These are phyloP conservation scores for Cercospora sp. DNA, from an alignment of 2,329 filamentous ascomycete species.

Conservation along the genomic window DNA sequence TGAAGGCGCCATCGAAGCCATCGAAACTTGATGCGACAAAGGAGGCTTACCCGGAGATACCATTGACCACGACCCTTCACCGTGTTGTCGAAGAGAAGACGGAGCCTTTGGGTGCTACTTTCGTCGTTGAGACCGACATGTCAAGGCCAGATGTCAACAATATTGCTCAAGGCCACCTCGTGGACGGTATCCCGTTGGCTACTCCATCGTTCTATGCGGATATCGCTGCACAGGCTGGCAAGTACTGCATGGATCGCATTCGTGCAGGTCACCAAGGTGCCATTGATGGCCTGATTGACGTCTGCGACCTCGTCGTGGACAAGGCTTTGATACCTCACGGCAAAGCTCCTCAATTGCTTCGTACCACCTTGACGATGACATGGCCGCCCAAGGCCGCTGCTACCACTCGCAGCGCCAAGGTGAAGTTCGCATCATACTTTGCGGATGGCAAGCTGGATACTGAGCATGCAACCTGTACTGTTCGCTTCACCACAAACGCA, in stretches of 20 bases:
- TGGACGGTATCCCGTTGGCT: neutral
- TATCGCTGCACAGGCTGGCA: neutral
- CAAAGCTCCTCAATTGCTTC: neutral
- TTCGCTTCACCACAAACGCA: slow-evolving; percentile 4
- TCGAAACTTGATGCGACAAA: neutral
- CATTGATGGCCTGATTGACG: slow-evolving; percentile 9
- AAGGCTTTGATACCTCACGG: neutral
- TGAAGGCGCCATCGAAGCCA: neutral
- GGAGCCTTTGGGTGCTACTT: neutral
- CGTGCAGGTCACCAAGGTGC: neutral
- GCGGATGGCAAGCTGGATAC: slow-evolving; percentile 1
- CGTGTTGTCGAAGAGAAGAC: neutral
- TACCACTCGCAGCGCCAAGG: neutral
- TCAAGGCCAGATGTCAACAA: neutral
- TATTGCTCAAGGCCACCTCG: neutral
- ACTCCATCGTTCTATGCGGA: neutral
- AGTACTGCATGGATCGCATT: neutral
- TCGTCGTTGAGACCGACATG: neutral
- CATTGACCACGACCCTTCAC: neutral
- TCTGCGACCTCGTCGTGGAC: slow-evolving; percentile 10
- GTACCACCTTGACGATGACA: neutral
- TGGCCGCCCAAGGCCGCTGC: neutral
- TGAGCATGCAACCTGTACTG: slow-evolving; percentile 13
- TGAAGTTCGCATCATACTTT: neutral
- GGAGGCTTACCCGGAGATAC: neutral